Conservation (phyloP, 73 alveolate species). For the Paramecium pentaurelia region DNA sequence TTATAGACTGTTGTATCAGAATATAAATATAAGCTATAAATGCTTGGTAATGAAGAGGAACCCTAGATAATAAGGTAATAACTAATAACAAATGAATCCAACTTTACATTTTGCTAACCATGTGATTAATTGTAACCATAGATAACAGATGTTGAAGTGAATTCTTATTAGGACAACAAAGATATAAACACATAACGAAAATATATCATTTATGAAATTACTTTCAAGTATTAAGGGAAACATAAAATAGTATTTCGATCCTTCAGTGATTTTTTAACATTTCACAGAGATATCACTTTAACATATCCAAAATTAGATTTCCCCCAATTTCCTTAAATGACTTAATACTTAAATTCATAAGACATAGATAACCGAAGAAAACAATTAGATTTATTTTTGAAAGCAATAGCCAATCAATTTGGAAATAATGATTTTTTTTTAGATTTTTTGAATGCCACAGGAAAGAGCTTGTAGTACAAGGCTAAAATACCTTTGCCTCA, state of each 20-base stretch:
- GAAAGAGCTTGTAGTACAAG: neutral
- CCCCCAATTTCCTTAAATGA: neutral
- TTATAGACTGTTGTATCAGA: neutral
- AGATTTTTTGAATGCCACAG: neutral
- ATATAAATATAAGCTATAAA: neutral
- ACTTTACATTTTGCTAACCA: neutral
- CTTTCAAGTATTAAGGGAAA: neutral
- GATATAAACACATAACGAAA: neutral
- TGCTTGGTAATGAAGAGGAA: neutral
- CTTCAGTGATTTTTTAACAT: neutral
- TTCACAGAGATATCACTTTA: neutral
- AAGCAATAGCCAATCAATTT: neutral
- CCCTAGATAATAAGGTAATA: neutral
- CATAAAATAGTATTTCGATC: slow-evolving; percentile 1
- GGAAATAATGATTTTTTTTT: neutral
- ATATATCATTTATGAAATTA: neutral
- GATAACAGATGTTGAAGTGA: neutral
- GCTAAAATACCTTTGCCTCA: neutral
- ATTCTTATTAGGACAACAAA: neutral
- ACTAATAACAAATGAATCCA: neutral
- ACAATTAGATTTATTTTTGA: neutral
- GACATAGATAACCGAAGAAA: slow-evolving; percentile 5
- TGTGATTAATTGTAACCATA: neutral
- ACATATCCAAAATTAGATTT: neutral
- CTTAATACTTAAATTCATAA: neutral